Evolutionary conservation across 495 filamentous ascomycete genomes (phyloP), one percentile per base, ranked within the genome.

Genomic region (Aspergillus carlsbadensis): DNA sequence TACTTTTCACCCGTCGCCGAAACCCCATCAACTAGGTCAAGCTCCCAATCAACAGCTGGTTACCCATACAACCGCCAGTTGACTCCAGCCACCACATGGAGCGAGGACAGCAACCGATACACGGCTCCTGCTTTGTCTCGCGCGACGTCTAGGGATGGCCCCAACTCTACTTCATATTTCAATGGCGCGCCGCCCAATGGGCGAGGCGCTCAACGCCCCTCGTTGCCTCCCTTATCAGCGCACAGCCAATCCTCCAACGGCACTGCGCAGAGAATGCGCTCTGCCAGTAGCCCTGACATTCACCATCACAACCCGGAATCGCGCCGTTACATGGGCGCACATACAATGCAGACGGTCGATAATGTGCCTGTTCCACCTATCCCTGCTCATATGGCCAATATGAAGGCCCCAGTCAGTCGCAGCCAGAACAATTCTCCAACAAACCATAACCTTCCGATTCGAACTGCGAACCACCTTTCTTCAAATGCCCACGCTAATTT

Each of bases 1-100:
- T 97, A 96, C 67, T 98, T 98, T 69, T 97, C 93, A 1, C 94
- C 94, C 1, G 81, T 84, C 10, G 82, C 80, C 11, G 92, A 97
- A 54, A 92, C 92, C 1, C 91, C 94, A 17, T 95, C 91, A 2
- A 88, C 87, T 6, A 83, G 92, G 43, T 91, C 90, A 7, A 96
- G 88, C 71, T 94, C 90, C 50, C 82, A 84, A 45, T 82, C 83
- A 2, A 78, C 78, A 2, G 79, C 78, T 33, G 79, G 82, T 56
- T 92, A 87, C 64, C 83, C 85, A 6, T 96, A 95, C 65, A 86
- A 92, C 46, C 85, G 92, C 26, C 85, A 92, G 62, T 75, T 74
- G 13, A 85, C 82, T 6, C 81, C 87, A 20, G 70, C 58, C 62
- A 86, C 72, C 61, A 79, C 72, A 17, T 81, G 82, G 53, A 78